phyloP scores from a whole-genome alignment of 768 basidiomycete species.

The Exsudoporus frostii region DNA sequence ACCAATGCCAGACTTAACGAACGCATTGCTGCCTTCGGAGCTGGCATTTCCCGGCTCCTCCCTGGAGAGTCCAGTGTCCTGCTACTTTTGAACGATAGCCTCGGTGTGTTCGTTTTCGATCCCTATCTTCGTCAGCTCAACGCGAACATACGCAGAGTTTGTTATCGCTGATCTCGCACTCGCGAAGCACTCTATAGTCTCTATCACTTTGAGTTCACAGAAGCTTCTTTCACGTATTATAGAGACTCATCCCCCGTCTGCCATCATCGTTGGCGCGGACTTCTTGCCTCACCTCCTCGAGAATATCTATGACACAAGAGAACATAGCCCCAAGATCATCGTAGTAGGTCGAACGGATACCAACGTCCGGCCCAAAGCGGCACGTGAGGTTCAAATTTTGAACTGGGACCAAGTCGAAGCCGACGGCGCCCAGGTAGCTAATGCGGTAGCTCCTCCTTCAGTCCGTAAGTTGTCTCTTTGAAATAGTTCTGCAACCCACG shows the following conservation, averaged over 20 bases:
- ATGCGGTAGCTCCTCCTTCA: slow-evolving; percentile 42
- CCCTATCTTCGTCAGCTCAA: neutral
- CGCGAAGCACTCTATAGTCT: slow-evolving; percentile 63
- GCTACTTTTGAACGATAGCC: slow-evolving; percentile 73
- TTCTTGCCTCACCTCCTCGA: slow-evolving; percentile 71
- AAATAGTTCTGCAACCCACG: neutral
- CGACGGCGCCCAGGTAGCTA: slow-evolving; percentile 49
- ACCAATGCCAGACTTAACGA: slow-evolving; percentile 70
- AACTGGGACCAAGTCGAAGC: slow-evolving; percentile 71
- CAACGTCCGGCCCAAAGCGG: slow-evolving; percentile 44
- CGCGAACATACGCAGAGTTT: slow-evolving; percentile 51
- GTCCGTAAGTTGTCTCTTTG: slow-evolving; percentile 46
- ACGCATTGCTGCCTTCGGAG: slow-evolving; percentile 69
- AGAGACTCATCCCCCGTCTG: slow-evolving; percentile 64
- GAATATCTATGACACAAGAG: slow-evolving; percentile 59
- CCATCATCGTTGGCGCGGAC: slow-evolving; percentile 66
- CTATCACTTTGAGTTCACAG: slow-evolving; percentile 60
- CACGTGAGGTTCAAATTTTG: slow-evolving; percentile 53
- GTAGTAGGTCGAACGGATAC: slow-evolving; percentile 64
- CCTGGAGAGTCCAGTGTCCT: slow-evolving; percentile 64
- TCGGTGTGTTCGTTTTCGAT: slow-evolving; percentile 47
- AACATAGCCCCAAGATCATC: slow-evolving; percentile 57
- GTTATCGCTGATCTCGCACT: slow-evolving; percentile 78
- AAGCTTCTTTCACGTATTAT: slow-evolving; percentile 62
- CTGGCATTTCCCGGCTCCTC: slow-evolving; percentile 59